Percentiles rank a stretch among this genome's conserved stretches.
phyloP scores from a whole-genome alignment of 495 filamentous ascomycete species.

The Xylaria cubensis region DNA sequence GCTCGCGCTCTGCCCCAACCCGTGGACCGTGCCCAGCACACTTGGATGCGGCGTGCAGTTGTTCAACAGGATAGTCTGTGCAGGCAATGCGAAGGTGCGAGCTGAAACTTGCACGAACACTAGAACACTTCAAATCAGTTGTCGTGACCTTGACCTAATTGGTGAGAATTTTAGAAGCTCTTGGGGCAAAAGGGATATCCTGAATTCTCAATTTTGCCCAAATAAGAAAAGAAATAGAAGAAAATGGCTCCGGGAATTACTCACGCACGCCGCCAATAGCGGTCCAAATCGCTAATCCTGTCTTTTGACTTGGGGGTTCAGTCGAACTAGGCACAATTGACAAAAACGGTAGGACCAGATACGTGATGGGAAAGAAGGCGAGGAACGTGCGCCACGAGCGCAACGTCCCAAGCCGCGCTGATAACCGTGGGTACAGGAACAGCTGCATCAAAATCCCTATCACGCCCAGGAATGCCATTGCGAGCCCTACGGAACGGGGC shows the following conservation, averaged over 20 bases:
- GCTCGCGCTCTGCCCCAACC: constrained; percentile 76
- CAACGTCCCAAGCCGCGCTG: constrained; percentile 70
- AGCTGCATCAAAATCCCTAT: constrained; percentile 82
- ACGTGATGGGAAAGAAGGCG: constrained; percentile 75
- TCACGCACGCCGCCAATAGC: constrained; percentile 65
- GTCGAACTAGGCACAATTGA: constrained; percentile 68
- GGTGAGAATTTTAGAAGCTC: not conserved
- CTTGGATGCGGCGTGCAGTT: constrained; percentile 83
- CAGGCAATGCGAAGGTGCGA: constrained; percentile 82
- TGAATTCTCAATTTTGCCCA: not conserved
- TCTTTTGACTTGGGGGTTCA: constrained; percentile 66
- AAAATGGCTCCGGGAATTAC: not conserved
- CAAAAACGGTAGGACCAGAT: constrained; percentile 74
- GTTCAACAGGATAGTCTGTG: constrained; percentile 79
- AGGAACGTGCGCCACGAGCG: constrained; percentile 72
- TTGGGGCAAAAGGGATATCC: not conserved
- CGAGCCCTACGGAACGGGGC: constrained; percentile 75
- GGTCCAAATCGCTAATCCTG: constrained; percentile 70
- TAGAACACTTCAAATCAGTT: not conserved
- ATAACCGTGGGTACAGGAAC: constrained; percentile 74
- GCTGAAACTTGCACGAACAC: constrained; percentile 76
- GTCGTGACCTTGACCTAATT: not conserved
- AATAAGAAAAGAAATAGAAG: not conserved
- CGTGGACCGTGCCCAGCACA: constrained; percentile 83
- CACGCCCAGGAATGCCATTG: constrained; percentile 77